phyloP scores from a whole-genome alignment of 2,329 filamentous ascomycete species.

The Neonectria punicea region DNA sequence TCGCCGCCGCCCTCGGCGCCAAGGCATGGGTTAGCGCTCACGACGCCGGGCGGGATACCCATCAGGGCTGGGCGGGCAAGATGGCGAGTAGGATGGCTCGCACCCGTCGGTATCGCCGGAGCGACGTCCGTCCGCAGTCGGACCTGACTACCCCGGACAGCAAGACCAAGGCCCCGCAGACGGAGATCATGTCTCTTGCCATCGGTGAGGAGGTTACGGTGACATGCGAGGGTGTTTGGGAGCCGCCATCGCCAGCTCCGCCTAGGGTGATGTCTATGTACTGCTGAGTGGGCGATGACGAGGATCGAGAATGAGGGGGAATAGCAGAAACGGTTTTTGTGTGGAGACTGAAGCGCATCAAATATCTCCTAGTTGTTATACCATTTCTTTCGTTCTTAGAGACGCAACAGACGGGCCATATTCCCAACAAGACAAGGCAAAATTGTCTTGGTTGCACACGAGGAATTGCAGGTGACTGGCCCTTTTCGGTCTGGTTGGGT shows the following conservation, averaged over 20 bases:
- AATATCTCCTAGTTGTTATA: neutral
- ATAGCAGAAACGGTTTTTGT: neutral
- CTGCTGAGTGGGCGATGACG: neutral
- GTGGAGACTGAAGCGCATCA: no score
- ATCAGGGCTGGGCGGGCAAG: conserved; percentile 51
- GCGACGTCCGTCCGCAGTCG: conserved; percentile 56
- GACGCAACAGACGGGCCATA: no score
- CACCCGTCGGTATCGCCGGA: conserved; percentile 54
- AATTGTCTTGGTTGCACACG: neutral
- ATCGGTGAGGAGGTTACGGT: conserved; percentile 57
- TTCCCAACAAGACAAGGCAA: neutral
- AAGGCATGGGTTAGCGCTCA: conserved; percentile 70
- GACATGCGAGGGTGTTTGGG: conserved; percentile 52
- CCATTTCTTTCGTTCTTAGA: neutral
- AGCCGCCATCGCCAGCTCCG: conserved; percentile 9
- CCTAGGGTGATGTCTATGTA: conserved; percentile 10
- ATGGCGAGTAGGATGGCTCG: conserved; percentile 60
- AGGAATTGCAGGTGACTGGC: neutral
- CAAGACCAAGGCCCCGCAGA: conserved; percentile 35
- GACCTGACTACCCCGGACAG: conserved; percentile 10
- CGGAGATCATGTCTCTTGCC: conserved; percentile 55
- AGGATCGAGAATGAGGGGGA: neutral
- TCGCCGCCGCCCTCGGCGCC: conserved; percentile 64
- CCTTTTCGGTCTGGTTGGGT: neutral
- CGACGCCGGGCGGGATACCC: conserved; percentile 67